Conservation (phyloP, 805 yeast genomes). For the Clavispora asparagi region DNA sequence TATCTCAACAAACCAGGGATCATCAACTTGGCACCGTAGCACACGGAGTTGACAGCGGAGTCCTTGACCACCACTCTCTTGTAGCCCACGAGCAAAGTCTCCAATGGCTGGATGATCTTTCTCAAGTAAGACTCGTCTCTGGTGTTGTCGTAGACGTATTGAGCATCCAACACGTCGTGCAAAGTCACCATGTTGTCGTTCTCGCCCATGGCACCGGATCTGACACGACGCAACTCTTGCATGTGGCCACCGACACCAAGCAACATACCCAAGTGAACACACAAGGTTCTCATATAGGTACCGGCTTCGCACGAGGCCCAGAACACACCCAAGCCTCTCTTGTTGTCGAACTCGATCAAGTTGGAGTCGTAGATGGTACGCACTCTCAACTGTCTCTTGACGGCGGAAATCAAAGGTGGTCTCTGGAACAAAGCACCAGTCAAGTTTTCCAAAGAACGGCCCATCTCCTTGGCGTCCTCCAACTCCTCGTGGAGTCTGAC, state of each 20-base stretch:
- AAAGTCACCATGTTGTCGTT: slow-evolving; percentile 88
- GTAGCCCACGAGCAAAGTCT: slow-evolving; percentile 88
- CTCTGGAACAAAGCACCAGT: slow-evolving; percentile 99
- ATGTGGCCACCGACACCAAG: slow-evolving; percentile 99
- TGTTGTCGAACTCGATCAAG: slow-evolving; percentile 92
- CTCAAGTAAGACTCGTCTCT: slow-evolving; percentile 95
- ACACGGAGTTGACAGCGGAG: slow-evolving; percentile 95
- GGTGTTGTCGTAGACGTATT: slow-evolving; percentile 95
- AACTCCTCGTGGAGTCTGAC: slow-evolving; percentile 92
- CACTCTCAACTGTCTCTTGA: slow-evolving; percentile 97
- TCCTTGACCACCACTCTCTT: slow-evolving; percentile 92
- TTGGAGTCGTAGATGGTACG: slow-evolving; percentile 97
- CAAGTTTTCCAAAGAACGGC: slow-evolving; percentile 82
- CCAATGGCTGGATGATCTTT: slow-evolving; percentile 91
- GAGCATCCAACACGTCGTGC: slow-evolving; percentile 97
- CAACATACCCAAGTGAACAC: slow-evolving; percentile 98
- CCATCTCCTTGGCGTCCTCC: slow-evolving; percentile 84
- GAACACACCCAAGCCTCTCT: slow-evolving; percentile 94
- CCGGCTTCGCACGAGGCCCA: slow-evolving; percentile 99
- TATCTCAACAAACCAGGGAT: slow-evolving; percentile 97
- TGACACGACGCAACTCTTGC: slow-evolving; percentile 99
- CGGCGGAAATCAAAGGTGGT: slow-evolving; percentile 98
- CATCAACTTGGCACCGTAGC: slow-evolving; percentile 99
- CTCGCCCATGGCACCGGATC: slow-evolving; percentile 94
- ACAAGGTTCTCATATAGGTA: slow-evolving; percentile 97